Evolutionary conservation across 2,329 filamentous ascomycete species (phyloP), one percentile per base, ranked within the genome.

Genomic region (Dothideomycetidae sp.): DNA sequence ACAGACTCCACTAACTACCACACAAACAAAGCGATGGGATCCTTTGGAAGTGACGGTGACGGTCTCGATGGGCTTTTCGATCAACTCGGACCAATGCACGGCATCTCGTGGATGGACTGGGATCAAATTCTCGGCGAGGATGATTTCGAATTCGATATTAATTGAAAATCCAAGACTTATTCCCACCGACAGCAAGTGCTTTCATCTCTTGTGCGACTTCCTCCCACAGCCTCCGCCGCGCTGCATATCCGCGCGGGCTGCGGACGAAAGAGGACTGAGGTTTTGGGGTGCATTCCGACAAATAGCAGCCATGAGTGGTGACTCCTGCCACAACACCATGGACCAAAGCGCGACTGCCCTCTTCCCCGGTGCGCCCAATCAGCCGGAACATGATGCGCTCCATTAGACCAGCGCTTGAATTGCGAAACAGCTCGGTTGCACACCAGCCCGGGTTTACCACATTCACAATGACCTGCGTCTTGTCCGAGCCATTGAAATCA

Each of bases 371-470:
- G 2, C 61, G 46, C 3, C 54, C 59, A 10, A 57, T 41, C 19
- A 54, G 16, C 17, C 49, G 42, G 28, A 42, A 41, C 40, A 49
- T 44, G 4, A 48, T 5, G 2, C 18, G 9, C 0, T 68, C 59
- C 10, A 10, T 26, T 13, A 18, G 14, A 13, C 12, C 12, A 9
- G 5, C n/a, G 19, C 28, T 14, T 3, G 18, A 12, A 26, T 26
- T 7, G 1, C 66, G 55, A 1, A 39, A 44, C 1, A 72, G 51
- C 10, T 58, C 53, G 1, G 64, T 64, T 29, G 68, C 57, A 48
- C 70, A 73, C 18, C 67, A 54, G 1, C 70, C 70, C 0, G 71
- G 70, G 39, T 69, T 70, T 13, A 69, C 42, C 42, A 58, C 57
- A 46, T 71, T 73, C 40, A 74, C 45, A 1, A 62, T 61, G 28